phyloP scores from a whole-genome alignment of 129 eudicot species.

The Chrysanthemum seticuspe region DNA sequence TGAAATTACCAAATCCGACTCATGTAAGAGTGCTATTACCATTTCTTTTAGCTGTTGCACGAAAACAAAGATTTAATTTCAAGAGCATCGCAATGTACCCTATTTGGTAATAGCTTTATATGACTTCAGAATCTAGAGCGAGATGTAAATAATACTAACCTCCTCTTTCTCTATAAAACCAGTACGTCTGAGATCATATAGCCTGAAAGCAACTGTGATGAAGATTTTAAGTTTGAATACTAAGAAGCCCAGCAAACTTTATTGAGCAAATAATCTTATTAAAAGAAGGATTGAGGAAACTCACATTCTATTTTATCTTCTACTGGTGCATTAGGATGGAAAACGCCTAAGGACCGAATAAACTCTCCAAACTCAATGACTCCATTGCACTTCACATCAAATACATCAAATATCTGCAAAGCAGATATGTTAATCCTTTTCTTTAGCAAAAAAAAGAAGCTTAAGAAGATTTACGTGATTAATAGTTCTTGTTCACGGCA shows the following conservation, averaged over 20 bases:
- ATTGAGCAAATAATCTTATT: neutral
- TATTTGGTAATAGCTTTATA: too few relatives aligned
- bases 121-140: too few relatives aligned
- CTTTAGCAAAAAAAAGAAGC: neutral
- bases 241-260: neutral
- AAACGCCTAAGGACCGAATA: slow-evolving; percentile 50
- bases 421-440: neutral
- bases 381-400: slow-evolving; percentile 80
- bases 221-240: slow-evolving; percentile 15
- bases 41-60: slow-evolving; percentile 68
- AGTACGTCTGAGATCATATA: slow-evolving; percentile 84
- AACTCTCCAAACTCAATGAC: slow-evolving; percentile 55
- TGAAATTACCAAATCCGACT: slow-evolving; percentile 77
- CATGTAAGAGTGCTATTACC: slow-evolving; percentile 88
- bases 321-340: slow-evolving; percentile 51
- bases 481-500: neutral
- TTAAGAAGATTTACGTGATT: slow-evolving; percentile 7
- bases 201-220: slow-evolving; percentile 77
- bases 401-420: slow-evolving; percentile 82
- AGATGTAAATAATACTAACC: slow-evolving; percentile 44
- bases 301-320: slow-evolving; percentile 46
- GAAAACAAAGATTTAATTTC: neutral
- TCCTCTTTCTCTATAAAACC: slow-evolving; percentile 92
- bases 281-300: neutral
- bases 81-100: too few relatives aligned